phyloP scores from a whole-genome alignment of 805 yeast genomes.

The Candida boidinii region DNA sequence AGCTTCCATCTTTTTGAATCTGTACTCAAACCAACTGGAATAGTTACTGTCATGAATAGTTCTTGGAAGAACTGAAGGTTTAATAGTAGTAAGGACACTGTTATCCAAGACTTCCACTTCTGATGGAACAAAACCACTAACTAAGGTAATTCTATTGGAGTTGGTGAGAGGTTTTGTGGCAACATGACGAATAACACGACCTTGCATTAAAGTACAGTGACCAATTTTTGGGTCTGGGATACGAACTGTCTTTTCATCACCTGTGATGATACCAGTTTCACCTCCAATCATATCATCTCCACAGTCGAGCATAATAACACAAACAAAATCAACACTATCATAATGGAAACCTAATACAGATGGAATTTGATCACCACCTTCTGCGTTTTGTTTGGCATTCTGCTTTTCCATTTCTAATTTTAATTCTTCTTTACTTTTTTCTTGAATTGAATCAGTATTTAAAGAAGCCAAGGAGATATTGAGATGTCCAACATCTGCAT shows the following conservation, averaged over 20 bases:
- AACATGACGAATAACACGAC: conserved; percentile 36
- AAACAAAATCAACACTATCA: conserved; percentile 39
- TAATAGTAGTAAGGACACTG: conserved; percentile 24
- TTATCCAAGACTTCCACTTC: conserved; percentile 22
- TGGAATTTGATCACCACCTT: conserved; percentile 28
- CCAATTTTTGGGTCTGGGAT: conserved; percentile 34
- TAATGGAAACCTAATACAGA: conserved; percentile 39
- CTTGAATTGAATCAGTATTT: conserved; percentile 7
- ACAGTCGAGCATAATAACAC: conserved; percentile 41
- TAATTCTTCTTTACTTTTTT: conserved; percentile 8
- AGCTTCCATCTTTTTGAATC: conserved; percentile 21
- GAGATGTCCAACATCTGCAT: conserved; percentile 46
- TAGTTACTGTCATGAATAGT: conserved; percentile 25
- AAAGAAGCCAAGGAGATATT: conserved; percentile 34
- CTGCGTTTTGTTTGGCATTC: conserved; percentile 7
- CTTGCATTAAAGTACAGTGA: conserved; percentile 37
- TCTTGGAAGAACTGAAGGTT: conserved; percentile 27
- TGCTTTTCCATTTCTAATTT: not conserved
- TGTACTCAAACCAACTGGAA: conserved; percentile 26
- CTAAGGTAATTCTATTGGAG: conserved; percentile 26
- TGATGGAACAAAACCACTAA: conserved; percentile 22
- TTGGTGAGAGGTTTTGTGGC: conserved; percentile 36
- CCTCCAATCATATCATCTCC: conserved; percentile 41
- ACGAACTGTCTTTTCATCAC: conserved; percentile 23
- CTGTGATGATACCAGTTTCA: conserved; percentile 40